Evolutionary conservation across 1,139 yeast species (phyloP).

Genomic region (Lodderomyces elongisporus): DNA sequence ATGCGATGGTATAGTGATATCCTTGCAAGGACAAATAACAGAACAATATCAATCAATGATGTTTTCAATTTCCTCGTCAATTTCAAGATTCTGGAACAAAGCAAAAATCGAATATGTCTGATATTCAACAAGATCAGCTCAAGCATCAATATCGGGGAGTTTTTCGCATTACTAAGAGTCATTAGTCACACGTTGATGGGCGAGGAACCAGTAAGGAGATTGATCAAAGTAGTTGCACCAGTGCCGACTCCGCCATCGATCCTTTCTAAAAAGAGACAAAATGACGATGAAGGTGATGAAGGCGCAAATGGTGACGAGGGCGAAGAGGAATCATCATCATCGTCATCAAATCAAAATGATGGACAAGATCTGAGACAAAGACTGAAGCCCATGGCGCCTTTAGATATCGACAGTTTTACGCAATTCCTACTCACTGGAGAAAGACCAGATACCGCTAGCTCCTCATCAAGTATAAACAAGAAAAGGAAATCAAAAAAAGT

Average conservation of each 20-base stretch:
- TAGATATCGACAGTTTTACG: slow-evolving; percentile 71
- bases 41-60: slow-evolving; percentile 55
- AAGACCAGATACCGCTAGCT: slow-evolving; percentile 36
- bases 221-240: slow-evolving; percentile 50
- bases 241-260: slow-evolving; percentile 69
- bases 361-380: slow-evolving; percentile 1
- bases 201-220: slow-evolving; percentile 42
- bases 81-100: slow-evolving; percentile 44
- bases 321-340: no score
- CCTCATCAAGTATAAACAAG: slow-evolving; percentile 13
- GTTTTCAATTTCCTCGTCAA: slow-evolving; percentile 61
- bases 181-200: slow-evolving; percentile 54
- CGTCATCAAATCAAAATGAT: background rate
- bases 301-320: slow-evolving; percentile 14
- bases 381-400: slow-evolving; percentile 18
- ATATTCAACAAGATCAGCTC: slow-evolving; percentile 48
- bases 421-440: slow-evolving; percentile 71
- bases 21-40: slow-evolving; percentile 50
- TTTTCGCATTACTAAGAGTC: slow-evolving; percentile 65
- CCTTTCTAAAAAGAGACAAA: slow-evolving; percentile 49
- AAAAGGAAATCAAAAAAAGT: slow-evolving; percentile 51
- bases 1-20: slow-evolving; percentile 75
- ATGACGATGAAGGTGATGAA: slow-evolving; percentile 38
- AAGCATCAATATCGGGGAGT: slow-evolving; percentile 66
- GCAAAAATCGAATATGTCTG: slow-evolving; percentile 41